These are phyloP conservation scores for Sphagnum magellanicum DNA, from an alignment of 228 moss, liverwort and hornwort genomes.

Conservation along the genomic window DNA sequence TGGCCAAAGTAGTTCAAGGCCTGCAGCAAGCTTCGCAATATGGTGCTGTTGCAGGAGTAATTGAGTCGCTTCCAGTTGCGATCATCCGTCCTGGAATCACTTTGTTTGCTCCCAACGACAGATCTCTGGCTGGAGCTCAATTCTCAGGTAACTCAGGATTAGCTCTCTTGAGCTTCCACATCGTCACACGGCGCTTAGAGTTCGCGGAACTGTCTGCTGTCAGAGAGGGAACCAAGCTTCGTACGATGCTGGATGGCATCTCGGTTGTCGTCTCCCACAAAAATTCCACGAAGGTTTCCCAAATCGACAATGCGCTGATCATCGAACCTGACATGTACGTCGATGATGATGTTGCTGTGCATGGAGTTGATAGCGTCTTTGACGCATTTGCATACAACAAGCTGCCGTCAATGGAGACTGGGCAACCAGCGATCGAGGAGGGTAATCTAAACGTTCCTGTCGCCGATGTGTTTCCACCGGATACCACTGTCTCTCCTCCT, in stretches of 20 bases:
- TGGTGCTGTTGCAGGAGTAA: neutral
- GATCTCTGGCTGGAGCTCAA: neutral
- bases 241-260: slow-evolving; percentile 3
- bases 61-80: neutral
- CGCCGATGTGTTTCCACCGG: neutral
- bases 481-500: no score
- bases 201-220: slow-evolving; percentile 3
- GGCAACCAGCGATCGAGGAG: slow-evolving; percentile 1
- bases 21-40: slow-evolving; percentile 3
- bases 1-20: neutral
- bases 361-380: slow-evolving; percentile 7
- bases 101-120: slow-evolving; percentile 10
- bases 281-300: slow-evolving; percentile 1
- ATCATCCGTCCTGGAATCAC: slow-evolving; percentile 4
- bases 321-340: slow-evolving; percentile 6
- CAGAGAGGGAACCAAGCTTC: neutral
- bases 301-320: slow-evolving; percentile 4
- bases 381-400: slow-evolving; percentile 8
- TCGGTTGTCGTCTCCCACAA: slow-evolving; percentile 2
- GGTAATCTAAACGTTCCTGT: neutral
- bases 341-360: slow-evolving; percentile 4
- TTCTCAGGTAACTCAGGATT: neutral
- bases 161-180: slow-evolving; percentile 5
- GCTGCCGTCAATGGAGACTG: neutral
- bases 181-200: slow-evolving; percentile 1